These are phyloP conservation scores for Endotrypanum monterogeii DNA, from an alignment of 208 protist species.

Conservation along the genomic window DNA sequence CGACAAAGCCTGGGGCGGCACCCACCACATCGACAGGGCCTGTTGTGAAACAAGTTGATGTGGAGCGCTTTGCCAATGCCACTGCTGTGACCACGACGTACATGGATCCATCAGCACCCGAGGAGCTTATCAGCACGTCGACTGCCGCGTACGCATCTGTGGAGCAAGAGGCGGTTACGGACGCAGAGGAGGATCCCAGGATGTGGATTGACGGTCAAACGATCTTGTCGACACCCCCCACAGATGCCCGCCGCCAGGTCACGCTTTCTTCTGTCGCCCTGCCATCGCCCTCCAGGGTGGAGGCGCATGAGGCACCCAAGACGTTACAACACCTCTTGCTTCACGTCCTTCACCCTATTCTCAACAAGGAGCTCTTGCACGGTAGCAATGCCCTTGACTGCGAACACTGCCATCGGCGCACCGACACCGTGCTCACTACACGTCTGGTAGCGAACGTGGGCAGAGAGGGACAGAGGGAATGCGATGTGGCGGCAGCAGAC, in stretches of 20 bases:
- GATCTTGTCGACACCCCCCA: not conserved
- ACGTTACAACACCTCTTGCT: constrained; percentile 58
- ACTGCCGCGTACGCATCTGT: not conserved
- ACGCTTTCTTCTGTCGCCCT: not conserved
- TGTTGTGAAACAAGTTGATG: constrained; percentile 7
- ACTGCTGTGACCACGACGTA: constrained; percentile 28
- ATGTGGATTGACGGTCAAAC: not conserved
- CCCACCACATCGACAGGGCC: not conserved
- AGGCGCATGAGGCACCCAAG: not conserved
- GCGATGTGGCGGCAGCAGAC: constrained; percentile 2
- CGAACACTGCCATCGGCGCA: constrained; percentile 41
- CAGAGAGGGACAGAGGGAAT: not conserved
- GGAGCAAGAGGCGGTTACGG: not conserved
- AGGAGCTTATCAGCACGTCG: not conserved
- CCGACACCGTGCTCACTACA: constrained; percentile 39
- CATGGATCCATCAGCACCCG: not conserved
- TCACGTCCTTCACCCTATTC: constrained; percentile 36
- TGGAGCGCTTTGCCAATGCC: constrained; percentile 18
- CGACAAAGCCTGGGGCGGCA: not conserved
- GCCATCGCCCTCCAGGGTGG: not conserved
- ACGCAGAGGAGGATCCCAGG: not conserved
- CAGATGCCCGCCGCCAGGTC: not conserved
- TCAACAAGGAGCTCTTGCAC: constrained; percentile 47
- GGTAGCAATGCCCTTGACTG: constrained; percentile 60
- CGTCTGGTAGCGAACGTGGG: constrained; percentile 29